A percentile compares a stretch with the other conserved stretches of the same genome.
Evolutionary conservation across 73 alveolate species (phyloP).

Genomic region (Symbiodinium natans): DNA sequence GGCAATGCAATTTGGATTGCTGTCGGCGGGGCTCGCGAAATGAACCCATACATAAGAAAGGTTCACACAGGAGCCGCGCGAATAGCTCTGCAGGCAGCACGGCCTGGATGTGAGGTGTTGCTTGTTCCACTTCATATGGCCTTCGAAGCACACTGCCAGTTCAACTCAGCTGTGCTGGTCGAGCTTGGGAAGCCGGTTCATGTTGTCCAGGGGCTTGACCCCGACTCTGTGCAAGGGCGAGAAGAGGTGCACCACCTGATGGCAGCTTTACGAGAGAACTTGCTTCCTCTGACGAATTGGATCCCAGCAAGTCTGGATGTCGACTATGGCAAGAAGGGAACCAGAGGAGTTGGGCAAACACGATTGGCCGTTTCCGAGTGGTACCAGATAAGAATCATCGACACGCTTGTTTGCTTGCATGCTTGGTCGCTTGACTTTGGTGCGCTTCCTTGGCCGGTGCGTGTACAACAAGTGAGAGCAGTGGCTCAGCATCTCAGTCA

Average conservation of each 20-base stretch:
- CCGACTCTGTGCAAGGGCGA: slow-evolving; percentile 24
- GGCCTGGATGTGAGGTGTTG: background rate
- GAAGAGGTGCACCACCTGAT: slow-evolving; percentile 12
- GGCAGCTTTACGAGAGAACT: background rate
- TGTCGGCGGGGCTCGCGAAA: slow-evolving; percentile 63
- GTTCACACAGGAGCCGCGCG: slow-evolving; percentile 79
- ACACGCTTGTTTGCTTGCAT: slow-evolving; percentile 27
- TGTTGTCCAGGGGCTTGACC: background rate
- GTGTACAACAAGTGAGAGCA: slow-evolving; percentile 34
- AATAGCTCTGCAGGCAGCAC: slow-evolving; percentile 40
- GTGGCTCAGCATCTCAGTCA: slow-evolving; percentile 5
- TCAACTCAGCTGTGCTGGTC: slow-evolving; percentile 22
- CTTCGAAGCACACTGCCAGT: slow-evolving; percentile 22
- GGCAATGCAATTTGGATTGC: slow-evolving; percentile 64
- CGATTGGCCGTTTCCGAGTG: slow-evolving; percentile 42
- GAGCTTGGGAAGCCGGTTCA: slow-evolving; percentile 46
- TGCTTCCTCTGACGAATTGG: slow-evolving; percentile 64
- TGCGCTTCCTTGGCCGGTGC: slow-evolving; percentile 22
- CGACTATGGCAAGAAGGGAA: slow-evolving; percentile 66
- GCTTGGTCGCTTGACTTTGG: background rate
- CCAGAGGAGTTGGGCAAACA: slow-evolving; percentile 50
- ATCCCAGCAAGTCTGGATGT: background rate
- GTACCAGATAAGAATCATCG: slow-evolving; percentile 11
- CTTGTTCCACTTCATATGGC: slow-evolving; percentile 36
- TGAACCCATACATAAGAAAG: slow-evolving; percentile 62